A percentile compares a stretch with the other conserved stretches of the same genome.
Conservation (phyloP, 148 eudicot genomes). For the Dysphania ambrosioides region DNA sequence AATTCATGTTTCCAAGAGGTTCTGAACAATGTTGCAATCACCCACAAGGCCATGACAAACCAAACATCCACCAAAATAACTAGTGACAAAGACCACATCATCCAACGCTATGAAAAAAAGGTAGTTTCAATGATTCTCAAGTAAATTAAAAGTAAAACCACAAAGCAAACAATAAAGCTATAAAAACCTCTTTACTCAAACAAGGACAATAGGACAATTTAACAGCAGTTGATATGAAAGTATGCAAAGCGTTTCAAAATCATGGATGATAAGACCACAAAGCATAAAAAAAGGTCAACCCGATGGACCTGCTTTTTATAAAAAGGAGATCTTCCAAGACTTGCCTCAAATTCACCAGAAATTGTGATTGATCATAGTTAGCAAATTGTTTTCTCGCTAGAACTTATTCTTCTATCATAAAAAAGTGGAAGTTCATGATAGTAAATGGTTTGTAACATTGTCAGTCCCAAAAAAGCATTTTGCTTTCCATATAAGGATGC, state of each 20-base stretch:
- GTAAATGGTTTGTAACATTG: not conserved
- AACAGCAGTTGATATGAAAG: not conserved
- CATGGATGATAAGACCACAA: not conserved
- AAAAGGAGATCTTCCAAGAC: not conserved
- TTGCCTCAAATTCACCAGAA: not conserved
- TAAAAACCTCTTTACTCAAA: not conserved
- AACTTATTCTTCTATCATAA: not conserved
- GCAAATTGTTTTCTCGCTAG: not conserved
- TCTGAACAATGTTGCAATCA: not conserved
- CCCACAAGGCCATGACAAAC: not conserved
- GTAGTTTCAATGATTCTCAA: not conserved
- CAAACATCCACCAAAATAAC: not conserved
- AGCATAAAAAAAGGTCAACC: not conserved
- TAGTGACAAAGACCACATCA: not conserved
- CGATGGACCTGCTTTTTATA: too few relatives aligned
- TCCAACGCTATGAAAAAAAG: not conserved
- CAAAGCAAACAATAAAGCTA: not conserved
- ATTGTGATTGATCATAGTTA: not conserved
- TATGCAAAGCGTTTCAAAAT: not conserved
- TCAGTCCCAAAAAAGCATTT: not conserved
- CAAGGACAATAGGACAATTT: not conserved
- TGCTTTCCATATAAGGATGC: not conserved
- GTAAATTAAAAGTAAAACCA: not conserved
- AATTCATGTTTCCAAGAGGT: not conserved
- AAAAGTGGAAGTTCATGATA: not conserved